These are phyloP conservation scores for Puccinia triticina DNA, from an alignment of 1,284 basidiomycete genomes.

Conservation along the genomic window DNA sequence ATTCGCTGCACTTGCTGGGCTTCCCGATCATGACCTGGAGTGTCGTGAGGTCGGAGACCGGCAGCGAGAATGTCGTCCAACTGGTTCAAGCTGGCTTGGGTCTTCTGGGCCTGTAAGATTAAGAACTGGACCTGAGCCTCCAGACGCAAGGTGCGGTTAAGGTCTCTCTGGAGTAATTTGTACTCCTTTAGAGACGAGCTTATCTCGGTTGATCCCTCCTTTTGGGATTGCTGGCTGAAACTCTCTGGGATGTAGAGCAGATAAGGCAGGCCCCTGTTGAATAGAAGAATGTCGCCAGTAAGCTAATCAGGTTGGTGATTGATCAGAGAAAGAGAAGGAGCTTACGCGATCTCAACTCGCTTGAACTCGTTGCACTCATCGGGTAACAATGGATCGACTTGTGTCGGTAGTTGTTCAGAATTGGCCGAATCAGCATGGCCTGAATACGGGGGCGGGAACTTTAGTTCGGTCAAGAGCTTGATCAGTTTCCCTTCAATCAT, in stretches of 20 bases:
- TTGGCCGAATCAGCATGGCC: not conserved
- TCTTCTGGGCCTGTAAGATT: slow-evolving; percentile 41
- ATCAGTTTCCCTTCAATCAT: slow-evolving; percentile 29
- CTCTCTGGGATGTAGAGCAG: slow-evolving; percentile 40
- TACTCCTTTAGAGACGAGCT: slow-evolving; percentile 8
- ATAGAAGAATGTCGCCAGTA: not conserved
- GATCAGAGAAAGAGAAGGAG: slow-evolving; percentile 1
- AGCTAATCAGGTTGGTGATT: not conserved
- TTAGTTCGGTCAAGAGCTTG: slow-evolving; percentile 37
- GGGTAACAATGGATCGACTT: slow-evolving; percentile 4
- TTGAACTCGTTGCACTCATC: slow-evolving; percentile 31
- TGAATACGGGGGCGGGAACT: slow-evolving; percentile 18
- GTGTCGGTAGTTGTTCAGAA: not conserved
- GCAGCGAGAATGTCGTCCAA: slow-evolving; percentile 29
- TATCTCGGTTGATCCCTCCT: not conserved
- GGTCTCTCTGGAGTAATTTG: slow-evolving; percentile 28
- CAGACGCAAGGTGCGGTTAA: slow-evolving; percentile 39
- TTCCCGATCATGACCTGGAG: not conserved
- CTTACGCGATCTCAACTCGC: slow-evolving; percentile 48
- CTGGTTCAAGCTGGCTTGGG: slow-evolving; percentile 26
- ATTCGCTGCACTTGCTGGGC: slow-evolving; percentile 14
- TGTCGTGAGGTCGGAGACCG: not conserved
- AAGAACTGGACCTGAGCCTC: slow-evolving; percentile 36
- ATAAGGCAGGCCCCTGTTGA: slow-evolving; percentile 45
- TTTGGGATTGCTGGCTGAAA: not conserved